Percentiles rank a stretch among this genome's conserved stretches.
These are phyloP conservation scores for Carex parvula DNA, from an alignment of 176 grass and related monocot species.

Conservation along the genomic window DNA sequence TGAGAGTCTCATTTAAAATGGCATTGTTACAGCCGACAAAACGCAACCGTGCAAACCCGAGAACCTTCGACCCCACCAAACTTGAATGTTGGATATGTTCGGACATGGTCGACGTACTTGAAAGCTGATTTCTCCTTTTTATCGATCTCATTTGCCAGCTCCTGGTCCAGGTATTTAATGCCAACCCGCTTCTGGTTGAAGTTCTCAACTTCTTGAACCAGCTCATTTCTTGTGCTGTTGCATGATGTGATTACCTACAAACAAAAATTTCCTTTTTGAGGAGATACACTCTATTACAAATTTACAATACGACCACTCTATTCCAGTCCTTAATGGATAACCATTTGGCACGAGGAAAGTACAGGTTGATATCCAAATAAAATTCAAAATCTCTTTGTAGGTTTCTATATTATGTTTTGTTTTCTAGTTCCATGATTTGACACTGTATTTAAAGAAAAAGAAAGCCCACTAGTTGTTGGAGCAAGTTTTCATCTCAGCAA, in stretches of 20 bases:
- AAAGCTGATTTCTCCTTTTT: conserved; percentile 38
- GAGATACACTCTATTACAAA: too few relatives aligned
- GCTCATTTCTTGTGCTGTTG: conserved; percentile 79
- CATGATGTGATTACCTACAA: conserved; percentile 74
- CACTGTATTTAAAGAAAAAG: neutral
- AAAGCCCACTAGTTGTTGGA: neutral
- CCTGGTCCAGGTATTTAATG: conserved; percentile 22
- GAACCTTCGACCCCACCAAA: conserved; percentile 40
- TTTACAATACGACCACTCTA: neutral
- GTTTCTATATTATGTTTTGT: neutral
- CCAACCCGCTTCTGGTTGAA: conserved; percentile 58
- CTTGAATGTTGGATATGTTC: conserved; percentile 43
- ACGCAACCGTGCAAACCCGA: conserved; percentile 58
- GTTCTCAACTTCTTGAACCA: conserved; percentile 68
- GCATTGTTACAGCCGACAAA: conserved; percentile 17
- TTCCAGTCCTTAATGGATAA: neutral
- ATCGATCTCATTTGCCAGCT: conserved; percentile 4
- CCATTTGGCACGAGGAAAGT: neutral
- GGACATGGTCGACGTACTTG: conserved; percentile 72
- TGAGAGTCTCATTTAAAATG: neutral
- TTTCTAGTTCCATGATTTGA: neutral
- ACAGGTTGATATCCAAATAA: neutral
- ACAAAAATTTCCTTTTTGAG: neutral
- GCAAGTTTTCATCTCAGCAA: neutral
- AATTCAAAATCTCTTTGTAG: neutral